Base-by-base conservation (phyloP, 345 rosid genomes). In the Eutrema heterophyllum region DNA sequence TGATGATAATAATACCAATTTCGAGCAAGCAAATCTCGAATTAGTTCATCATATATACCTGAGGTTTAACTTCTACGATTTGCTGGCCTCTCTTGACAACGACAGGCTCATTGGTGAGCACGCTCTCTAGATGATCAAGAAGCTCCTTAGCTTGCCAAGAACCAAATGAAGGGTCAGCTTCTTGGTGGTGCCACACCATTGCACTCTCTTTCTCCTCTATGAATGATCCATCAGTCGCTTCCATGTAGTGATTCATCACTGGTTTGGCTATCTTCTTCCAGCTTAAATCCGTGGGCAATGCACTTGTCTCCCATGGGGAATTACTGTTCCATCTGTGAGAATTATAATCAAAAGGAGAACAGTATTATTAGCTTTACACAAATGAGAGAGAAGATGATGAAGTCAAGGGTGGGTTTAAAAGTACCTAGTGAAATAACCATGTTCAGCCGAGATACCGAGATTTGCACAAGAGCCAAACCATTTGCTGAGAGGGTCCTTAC, bases 51-150 rank as follows among this genome's bases (percentile, higher is more conserved):
- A 21, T 41, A 12, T 53, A 45, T 81, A 89, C 97, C 97, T 92
- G 97, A n/a, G 96, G 97, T 71, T 89, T 92, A 50, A 88, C 92
- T 84, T 92, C 97, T 46, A 92, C 96, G 29, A 92, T 92, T 51
- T 85, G 76, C 51, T 81, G 91, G 64, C 97, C 96, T 60, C 87
- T 84, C 78, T 86, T 92, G 67, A 89, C 97, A 74, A 86, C 88
- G 43, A 92, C 96, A 10, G 96, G 97, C 77, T 92, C 96, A 38
- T 89, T 89, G 5, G 92, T 83, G 62, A 92, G 96, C 36, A 92
- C 96, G 61, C 72, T 86, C 73, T 92, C 97, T 75, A 92, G 81
- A 67, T 92, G 97, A 84, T 86, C 89, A 15, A 85, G 89, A 58
- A 92, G 97, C 81, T 92, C 96, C 70, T 86, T 88, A 60, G 96